A percentile compares a stretch with the other conserved stretches of the same genome.
Evolutionary conservation across 352 stramenopile genomes (phyloP).

Genomic region (Halophytophthora polymorphica): DNA sequence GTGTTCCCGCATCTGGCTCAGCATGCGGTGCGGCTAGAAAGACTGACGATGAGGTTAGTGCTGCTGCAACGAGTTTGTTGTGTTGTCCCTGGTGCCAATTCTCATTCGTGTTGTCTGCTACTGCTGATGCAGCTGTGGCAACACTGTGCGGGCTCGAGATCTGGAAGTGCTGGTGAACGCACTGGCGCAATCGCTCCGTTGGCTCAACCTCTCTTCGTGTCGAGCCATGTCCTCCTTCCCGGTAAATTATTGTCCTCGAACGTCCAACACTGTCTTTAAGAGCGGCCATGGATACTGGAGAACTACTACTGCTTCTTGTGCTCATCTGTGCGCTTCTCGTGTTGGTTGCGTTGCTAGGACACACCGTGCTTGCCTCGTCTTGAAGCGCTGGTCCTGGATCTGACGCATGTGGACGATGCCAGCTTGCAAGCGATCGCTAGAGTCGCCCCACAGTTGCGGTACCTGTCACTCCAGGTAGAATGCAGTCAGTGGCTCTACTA

Average conservation of each 20-base stretch:
- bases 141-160: slow-evolving; percentile 23
- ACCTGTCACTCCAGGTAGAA: slow-evolving; percentile 62
- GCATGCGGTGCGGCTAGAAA: slow-evolving; percentile 28
- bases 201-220: slow-evolving; percentile 58
- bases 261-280: background rate
- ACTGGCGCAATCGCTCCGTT: slow-evolving; percentile 29
- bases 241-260: slow-evolving; percentile 15
- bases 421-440: slow-evolving; percentile 33
- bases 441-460: slow-evolving; percentile 39
- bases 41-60: slow-evolving; percentile 50
- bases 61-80: background rate
- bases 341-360: slow-evolving; percentile 10
- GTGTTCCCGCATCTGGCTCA: slow-evolving; percentile 35
- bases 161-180: slow-evolving; percentile 30
- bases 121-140: slow-evolving; percentile 26
- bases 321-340: background rate
- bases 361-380: slow-evolving; percentile 30
- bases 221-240: slow-evolving; percentile 38
- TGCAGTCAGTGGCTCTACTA: background rate
- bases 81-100: background rate
- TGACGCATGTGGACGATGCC: slow-evolving; percentile 44
- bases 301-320: background rate
- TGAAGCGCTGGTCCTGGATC: slow-evolving; percentile 66
- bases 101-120: background rate
- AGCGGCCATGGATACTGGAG: background rate